Evolutionary conservation across 768 basidiomycete genomes (phyloP).

Genomic region (Multifurca ochricompacta): DNA sequence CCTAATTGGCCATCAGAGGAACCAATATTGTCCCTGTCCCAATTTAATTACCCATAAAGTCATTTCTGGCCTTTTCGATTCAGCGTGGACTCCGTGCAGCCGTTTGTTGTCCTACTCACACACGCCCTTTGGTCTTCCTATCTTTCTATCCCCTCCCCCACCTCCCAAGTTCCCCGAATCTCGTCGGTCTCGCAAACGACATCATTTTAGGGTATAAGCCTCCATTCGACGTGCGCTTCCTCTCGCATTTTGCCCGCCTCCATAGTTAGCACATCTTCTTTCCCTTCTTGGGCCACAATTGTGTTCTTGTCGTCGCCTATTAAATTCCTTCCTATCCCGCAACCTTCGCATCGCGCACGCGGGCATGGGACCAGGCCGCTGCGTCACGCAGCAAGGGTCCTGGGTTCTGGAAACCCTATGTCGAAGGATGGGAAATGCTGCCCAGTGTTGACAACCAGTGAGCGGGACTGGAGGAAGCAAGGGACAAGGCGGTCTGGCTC

Average conservation of each 20-base stretch:
- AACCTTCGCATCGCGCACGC: constrained; percentile 77
- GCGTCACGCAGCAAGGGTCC: constrained; percentile 72
- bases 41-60: constrained; percentile 39
- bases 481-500: constrained; percentile 34
- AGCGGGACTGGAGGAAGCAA: constrained; percentile 29
- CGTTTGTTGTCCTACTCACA: background rate
- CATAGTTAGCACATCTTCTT: background rate
- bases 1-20: background rate
- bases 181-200: constrained; percentile 55
- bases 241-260: background rate
- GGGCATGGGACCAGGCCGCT: constrained; percentile 78
- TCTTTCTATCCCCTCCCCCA: background rate
- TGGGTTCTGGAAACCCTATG: constrained; percentile 79
- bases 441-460: constrained; percentile 34
- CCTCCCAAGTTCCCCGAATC: constrained; percentile 46
- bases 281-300: constrained; percentile 55
- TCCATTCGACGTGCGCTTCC: constrained; percentile 49
- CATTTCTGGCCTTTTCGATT: constrained; percentile 58
- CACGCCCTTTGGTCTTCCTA: too few relatives aligned
- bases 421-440: constrained; percentile 72
- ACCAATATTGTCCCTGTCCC: background rate
- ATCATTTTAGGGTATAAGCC: constrained; percentile 56
- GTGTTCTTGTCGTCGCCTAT: constrained; percentile 70
- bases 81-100: constrained; percentile 47
- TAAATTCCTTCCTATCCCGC: constrained; percentile 74